Evolutionary conservation across 73 alveolate genomes (phyloP).

Genomic region (Urostyla sp.): DNA sequence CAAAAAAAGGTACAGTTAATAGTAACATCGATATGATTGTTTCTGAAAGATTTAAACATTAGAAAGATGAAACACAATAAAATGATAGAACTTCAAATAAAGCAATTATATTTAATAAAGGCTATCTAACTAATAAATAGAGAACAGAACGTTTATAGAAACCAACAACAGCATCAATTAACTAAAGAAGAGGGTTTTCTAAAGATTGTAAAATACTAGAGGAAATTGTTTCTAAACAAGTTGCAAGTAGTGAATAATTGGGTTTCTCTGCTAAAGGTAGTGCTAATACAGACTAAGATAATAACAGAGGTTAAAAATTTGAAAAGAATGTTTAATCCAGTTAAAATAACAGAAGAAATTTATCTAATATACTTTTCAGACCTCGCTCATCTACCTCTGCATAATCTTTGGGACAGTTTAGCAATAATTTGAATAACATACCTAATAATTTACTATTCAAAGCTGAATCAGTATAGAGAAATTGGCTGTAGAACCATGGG

Average conservation of each 20-base stretch:
- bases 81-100: not conserved
- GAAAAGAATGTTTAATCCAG: not conserved
- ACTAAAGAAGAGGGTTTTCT: not conserved
- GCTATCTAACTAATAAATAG: slow-evolving; percentile 1
- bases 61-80: not conserved
- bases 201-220: not conserved
- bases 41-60: too few species aligned
- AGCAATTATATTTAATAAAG: not conserved
- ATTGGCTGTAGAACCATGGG: slow-evolving; percentile 81
- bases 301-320: not conserved
- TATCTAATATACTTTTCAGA: not conserved
- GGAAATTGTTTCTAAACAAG: not conserved
- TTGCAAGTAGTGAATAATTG: not conserved
- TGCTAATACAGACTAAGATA: not conserved
- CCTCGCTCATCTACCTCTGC: not conserved
- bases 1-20: not conserved
- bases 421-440: not conserved
- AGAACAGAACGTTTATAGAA: slow-evolving; percentile 23
- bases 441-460: slow-evolving; percentile 30
- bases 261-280: not conserved
- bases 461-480: slow-evolving; percentile 62
- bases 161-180: slow-evolving; percentile 37
- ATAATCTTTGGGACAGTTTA: not conserved
- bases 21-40: slow-evolving; percentile 8
- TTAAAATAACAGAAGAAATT: not conserved